Conservation (phyloP, 305 asterid genomes). For the Fraxinus nigra region DNA sequence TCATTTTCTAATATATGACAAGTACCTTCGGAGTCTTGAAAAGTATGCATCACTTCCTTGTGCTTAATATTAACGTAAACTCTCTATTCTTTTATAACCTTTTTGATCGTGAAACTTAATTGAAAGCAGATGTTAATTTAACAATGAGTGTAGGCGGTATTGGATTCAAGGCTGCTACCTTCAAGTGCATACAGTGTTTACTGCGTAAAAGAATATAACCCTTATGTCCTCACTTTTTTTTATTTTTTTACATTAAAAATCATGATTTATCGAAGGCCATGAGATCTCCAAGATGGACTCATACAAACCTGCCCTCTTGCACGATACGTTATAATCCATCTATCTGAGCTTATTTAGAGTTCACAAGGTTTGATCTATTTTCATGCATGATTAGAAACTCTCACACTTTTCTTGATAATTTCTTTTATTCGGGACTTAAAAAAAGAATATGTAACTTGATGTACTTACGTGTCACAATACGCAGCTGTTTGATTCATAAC, state of each 20-base stretch:
- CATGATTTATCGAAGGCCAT: slow-evolving; percentile 9
- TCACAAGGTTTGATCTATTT: neutral
- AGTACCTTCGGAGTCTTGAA: slow-evolving; percentile 82
- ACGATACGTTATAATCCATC: neutral
- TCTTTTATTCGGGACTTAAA: slow-evolving; percentile 18
- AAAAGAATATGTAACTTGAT: slow-evolving; percentile 6
- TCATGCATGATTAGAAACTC: slow-evolving; percentile 13
- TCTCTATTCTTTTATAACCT: slow-evolving; percentile 10
- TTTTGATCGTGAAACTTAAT: slow-evolving; percentile 2
- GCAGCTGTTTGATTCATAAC: slow-evolving; percentile 16
- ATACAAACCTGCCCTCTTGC: slow-evolving; percentile 1
- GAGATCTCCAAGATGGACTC: slow-evolving; percentile 6
- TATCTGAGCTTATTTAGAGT: neutral
- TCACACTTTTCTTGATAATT: neutral
- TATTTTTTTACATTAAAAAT: neutral
- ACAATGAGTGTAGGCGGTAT: neutral
- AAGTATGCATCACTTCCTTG: slow-evolving; percentile 60
- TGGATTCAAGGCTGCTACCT: slow-evolving; percentile 10
- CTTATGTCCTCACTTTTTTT: slow-evolving; percentile 2
- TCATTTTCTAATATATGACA: slow-evolving; percentile 78
- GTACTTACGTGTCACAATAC: slow-evolving; percentile 1
- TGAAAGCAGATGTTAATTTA: slow-evolving; percentile 18
- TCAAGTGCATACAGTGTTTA: slow-evolving; percentile 7
- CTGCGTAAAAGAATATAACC: neutral
- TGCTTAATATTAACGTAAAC: slow-evolving; percentile 20